Evolutionary conservation across 768 basidiomycete genomes (phyloP).

Genomic region (Sarcodon sp.): DNA sequence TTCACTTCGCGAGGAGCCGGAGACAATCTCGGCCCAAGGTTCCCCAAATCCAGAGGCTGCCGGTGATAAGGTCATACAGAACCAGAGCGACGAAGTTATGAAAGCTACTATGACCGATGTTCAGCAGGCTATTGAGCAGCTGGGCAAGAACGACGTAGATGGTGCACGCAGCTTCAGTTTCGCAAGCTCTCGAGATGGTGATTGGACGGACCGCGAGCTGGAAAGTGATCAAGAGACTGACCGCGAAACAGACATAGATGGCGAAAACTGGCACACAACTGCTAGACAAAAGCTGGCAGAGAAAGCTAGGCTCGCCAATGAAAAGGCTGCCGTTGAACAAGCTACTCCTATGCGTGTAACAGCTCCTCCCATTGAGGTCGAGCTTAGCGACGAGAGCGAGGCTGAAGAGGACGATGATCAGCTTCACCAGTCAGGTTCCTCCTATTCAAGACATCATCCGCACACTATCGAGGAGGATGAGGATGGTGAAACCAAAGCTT

Average conservation of each 20-base stretch:
- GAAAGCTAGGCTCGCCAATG: slow-evolving; percentile 50
- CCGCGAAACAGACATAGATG: slow-evolving; percentile 32
- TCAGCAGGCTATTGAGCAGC: slow-evolving; percentile 81
- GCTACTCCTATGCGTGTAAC: slow-evolving; percentile 17
- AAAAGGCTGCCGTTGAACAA: slow-evolving; percentile 29
- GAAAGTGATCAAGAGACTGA: slow-evolving; percentile 41
- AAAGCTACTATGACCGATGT: slow-evolving; percentile 83
- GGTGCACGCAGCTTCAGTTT: slow-evolving; percentile 68
- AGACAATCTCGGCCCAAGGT: slow-evolving; percentile 10
- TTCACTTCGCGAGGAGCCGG: slow-evolving; percentile 27
- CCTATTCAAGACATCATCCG: slow-evolving; percentile 31
- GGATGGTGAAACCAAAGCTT: slow-evolving; percentile 19
- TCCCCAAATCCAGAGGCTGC: slow-evolving; percentile 8
- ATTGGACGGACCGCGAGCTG: slow-evolving; percentile 31
- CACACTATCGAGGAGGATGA: slow-evolving; percentile 67
- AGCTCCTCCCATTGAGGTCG: slow-evolving; percentile 59
- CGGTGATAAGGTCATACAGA: slow-evolving; percentile 10
- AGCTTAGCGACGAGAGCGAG: slow-evolving; percentile 76
- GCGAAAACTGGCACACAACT: slow-evolving; percentile 52
- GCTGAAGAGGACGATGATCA: slow-evolving; percentile 35
- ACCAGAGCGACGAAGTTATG: slow-evolving; percentile 49
- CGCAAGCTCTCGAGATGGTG: slow-evolving; percentile 40
- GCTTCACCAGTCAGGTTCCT: background rate
- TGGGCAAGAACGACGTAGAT: slow-evolving; percentile 43
- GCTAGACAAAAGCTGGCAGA: slow-evolving; percentile 58